Evolutionary conservation across 495 filamentous ascomycete genomes (phyloP).

Genomic region (Podospora pseudopauciseta): DNA sequence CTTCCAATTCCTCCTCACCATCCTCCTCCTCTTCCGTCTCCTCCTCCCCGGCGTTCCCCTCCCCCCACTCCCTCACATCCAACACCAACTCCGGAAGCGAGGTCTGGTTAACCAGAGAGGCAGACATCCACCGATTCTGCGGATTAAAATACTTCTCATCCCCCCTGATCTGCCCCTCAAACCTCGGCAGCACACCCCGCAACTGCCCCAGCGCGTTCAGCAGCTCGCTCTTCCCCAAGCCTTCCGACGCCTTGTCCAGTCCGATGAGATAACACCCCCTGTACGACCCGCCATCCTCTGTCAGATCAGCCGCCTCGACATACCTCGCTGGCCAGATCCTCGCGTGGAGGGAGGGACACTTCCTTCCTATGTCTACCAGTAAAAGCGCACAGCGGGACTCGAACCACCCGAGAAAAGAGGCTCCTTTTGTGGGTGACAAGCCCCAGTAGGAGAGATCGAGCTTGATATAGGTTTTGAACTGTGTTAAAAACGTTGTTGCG

Average conservation of each 20-base stretch:
- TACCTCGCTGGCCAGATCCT: constrained; percentile 59
- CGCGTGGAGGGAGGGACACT: constrained; percentile 42
- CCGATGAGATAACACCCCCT: constrained; percentile 57
- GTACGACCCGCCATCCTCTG: constrained; percentile 8
- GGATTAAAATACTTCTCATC: constrained; percentile 50
- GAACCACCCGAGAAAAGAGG: constrained; percentile 50
- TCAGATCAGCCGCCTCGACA: constrained; percentile 21
- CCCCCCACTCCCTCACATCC: constrained; percentile 50
- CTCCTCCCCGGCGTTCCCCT: constrained; percentile 38
- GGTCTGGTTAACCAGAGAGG: constrained; percentile 35
- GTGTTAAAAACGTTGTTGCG: constrained; percentile 38
- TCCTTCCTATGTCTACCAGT: constrained; percentile 50
- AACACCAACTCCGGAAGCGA: constrained; percentile 40
- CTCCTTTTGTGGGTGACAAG: constrained; percentile 41
- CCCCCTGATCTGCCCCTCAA: constrained; percentile 43
- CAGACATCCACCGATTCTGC: constrained; percentile 45
- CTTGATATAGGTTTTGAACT: constrained; percentile 47
- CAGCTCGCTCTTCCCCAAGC: constrained; percentile 31
- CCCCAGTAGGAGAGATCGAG: constrained; percentile 58
- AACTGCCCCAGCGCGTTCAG: constrained; percentile 34
- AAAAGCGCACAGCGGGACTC: constrained; percentile 50
- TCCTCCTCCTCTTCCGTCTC: constrained; percentile 31
- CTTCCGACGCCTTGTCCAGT: constrained; percentile 35
- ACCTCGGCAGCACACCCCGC: constrained; percentile 41
- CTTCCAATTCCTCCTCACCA: constrained; percentile 33